Evolutionary conservation across 2,329 filamentous ascomycete species (phyloP).

Genomic region (Colletotrichum tamarilloi): DNA sequence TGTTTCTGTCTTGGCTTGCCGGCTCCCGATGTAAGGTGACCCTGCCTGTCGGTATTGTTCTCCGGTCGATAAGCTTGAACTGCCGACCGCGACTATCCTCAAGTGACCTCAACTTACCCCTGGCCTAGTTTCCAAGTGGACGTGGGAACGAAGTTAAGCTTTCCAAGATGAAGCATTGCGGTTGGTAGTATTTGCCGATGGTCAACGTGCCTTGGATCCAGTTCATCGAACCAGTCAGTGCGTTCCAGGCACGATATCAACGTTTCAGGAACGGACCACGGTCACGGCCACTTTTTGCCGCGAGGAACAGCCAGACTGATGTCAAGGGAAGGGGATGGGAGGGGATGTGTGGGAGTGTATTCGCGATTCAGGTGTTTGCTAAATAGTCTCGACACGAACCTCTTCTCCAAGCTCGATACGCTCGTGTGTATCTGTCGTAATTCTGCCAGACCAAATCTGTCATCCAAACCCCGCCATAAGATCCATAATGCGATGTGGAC

Average conservation of each 20-base stretch:
- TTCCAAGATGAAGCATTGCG: not conserved
- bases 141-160: not conserved
- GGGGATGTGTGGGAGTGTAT: not conserved
- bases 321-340: not conserved
- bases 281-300: not conserved
- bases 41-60: not conserved
- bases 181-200: slow-evolving; percentile 5
- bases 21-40: not conserved
- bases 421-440: not conserved
- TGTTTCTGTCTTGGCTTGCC: not conserved
- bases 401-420: rapidly evolving
- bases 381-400: not conserved
- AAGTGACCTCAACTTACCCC: not conserved
- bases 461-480: not conserved
- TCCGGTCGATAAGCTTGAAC: not conserved
- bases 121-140: not conserved
- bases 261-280: slow-evolving; percentile 9
- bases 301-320: not conserved
- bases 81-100: not conserved
- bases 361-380: not conserved
- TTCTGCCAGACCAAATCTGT: not conserved
- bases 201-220: not conserved
- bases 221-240: slow-evolving; percentile 27
- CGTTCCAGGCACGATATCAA: not conserved
- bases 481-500: slow-evolving; percentile 22